These are phyloP conservation scores for Endocalyx cinctus DNA, from an alignment of 2,329 filamentous ascomycete species.

Conservation along the genomic window DNA sequence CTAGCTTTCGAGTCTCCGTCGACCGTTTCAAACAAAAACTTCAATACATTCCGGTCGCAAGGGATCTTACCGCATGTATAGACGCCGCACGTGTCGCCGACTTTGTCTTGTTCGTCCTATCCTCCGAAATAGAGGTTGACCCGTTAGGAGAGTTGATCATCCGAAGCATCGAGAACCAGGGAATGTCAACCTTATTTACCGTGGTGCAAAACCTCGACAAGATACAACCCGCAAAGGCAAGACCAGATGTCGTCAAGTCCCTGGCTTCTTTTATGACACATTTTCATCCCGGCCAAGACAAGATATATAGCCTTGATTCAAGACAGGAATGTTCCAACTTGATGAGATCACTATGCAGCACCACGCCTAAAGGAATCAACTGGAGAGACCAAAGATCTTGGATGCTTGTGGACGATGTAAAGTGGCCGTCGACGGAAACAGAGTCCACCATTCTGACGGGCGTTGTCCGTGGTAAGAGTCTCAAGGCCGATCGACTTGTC, in stretches of 20 bases:
- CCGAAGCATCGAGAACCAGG: slow-evolving; percentile 85
- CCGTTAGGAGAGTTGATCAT: slow-evolving; percentile 79
- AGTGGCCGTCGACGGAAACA: slow-evolving; percentile 59
- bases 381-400: slow-evolving; percentile 96
- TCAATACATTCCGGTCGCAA: slow-evolving; percentile 72
- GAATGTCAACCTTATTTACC: slow-evolving; percentile 86
- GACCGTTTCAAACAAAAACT: slow-evolving; percentile 94
- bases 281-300: slow-evolving; percentile 90
- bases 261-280: slow-evolving; percentile 90
- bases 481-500: slow-evolving; percentile 86
- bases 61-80: slow-evolving; percentile 71
- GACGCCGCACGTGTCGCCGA: slow-evolving; percentile 87
- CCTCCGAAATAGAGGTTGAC: slow-evolving; percentile 79
- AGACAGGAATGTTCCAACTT: slow-evolving; percentile 88
- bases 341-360: slow-evolving; percentile 85
- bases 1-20: slow-evolving; percentile 62
- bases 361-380: slow-evolving; percentile 85
- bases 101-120: slow-evolving; percentile 83
- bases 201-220: slow-evolving; percentile 75
- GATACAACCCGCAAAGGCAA: slow-evolving; percentile 74
- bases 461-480: slow-evolving; percentile 74
- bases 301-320: slow-evolving; percentile 82
- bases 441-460: slow-evolving; percentile 75
- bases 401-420: slow-evolving; percentile 83
- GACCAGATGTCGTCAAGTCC: slow-evolving; percentile 70